phyloP scores from a whole-genome alignment of 495 filamentous ascomycete genomes.

The Xylaria flabelliformis region DNA sequence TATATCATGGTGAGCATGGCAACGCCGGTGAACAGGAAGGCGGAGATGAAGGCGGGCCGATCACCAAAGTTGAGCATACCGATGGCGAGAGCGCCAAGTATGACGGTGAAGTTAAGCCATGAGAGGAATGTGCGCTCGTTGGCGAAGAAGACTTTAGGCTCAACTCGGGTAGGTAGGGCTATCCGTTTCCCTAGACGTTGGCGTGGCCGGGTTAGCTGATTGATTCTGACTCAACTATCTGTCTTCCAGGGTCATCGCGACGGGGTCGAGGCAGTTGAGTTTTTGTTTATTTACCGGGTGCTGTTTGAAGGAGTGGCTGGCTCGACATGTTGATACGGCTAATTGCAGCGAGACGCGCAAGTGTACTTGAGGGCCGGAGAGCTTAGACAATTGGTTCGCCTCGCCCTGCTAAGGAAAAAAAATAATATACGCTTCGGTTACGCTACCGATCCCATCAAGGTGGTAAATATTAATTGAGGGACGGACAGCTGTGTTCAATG shows the following conservation, averaged over 20 bases:
- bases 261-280: background rate
- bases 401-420: background rate
- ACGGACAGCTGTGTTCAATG: background rate
- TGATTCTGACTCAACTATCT: background rate
- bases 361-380: background rate
- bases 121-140: slow-evolving; percentile 99
- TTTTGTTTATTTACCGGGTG: slow-evolving; percentile 66
- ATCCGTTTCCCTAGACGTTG: slow-evolving; percentile 84
- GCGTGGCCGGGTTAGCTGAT: background rate
- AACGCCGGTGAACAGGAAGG: slow-evolving; percentile 90
- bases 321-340: slow-evolving; percentile 72
- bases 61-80: slow-evolving; percentile 99
- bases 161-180: slow-evolving; percentile 95
- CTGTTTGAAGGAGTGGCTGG: slow-evolving; percentile 91
- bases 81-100: slow-evolving; percentile 92
- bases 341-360: slow-evolving; percentile 2
- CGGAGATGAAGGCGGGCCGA: slow-evolving; percentile 86
- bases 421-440: background rate
- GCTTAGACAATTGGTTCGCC: background rate
- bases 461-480: background rate
- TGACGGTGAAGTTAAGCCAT: slow-evolving; percentile 99
- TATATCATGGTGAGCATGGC: slow-evolving; percentile 97
- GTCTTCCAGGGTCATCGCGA: slow-evolving; percentile 15
- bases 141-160: slow-evolving; percentile 99
- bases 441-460: background rate